These are phyloP conservation scores for Teunomyces barrocoloradensis DNA, from an alignment of 805 yeast species.

Conservation along the genomic window DNA sequence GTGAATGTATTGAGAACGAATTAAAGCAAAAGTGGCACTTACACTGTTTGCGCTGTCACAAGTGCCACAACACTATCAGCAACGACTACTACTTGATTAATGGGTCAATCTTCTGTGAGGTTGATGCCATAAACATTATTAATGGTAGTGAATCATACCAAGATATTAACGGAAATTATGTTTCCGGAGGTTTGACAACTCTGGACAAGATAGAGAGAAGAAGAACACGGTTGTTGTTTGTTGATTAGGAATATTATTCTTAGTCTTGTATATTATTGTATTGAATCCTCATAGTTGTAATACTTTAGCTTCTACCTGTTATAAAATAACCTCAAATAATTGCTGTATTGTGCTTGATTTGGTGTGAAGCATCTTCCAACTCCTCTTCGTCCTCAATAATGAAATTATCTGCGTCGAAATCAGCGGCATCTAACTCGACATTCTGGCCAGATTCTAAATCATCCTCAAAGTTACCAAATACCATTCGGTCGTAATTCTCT, in stretches of 20 bases:
- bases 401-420: conserved; percentile 40
- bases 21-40: conserved; percentile 70
- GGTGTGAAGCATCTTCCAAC: conserved; percentile 6
- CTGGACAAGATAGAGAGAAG: conserved; percentile 42
- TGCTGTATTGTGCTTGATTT: background rate
- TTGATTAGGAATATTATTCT: conserved; percentile 17
- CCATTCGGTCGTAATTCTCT: conserved; percentile 27
- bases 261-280: conserved; percentile 3
- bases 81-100: conserved; percentile 56
- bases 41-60: conserved; percentile 65
- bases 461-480: conserved; percentile 42
- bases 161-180: conserved; percentile 19
- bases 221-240: conserved; percentile 40
- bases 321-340: background rate
- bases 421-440: conserved; percentile 36
- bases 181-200: conserved; percentile 21
- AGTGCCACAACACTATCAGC: conserved; percentile 51
- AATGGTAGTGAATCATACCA: conserved; percentile 21
- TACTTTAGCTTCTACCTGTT: background rate
- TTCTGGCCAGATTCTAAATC: conserved; percentile 28
- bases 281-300: background rate
- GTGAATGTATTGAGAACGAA: conserved; percentile 82
- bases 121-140: conserved; percentile 32
- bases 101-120: conserved; percentile 52
- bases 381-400: conserved; percentile 39